Percentiles rank a stretch among this genome's conserved stretches.
These are phyloP conservation scores for Metarhizium sp. DNA, from an alignment of 2,329 filamentous ascomycete species.

Conservation along the genomic window DNA sequence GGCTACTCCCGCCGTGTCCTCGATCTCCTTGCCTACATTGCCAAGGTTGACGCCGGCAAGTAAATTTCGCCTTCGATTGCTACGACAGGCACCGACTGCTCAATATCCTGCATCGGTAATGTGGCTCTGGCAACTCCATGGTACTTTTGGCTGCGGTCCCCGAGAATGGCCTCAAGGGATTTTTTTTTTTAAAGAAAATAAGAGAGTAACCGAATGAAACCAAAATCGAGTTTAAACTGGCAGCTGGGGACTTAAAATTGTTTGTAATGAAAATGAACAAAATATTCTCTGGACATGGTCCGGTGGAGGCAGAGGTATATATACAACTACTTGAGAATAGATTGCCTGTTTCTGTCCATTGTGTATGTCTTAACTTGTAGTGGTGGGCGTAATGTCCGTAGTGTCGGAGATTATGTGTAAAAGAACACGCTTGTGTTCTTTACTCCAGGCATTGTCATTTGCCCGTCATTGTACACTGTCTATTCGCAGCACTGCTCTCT, in stretches of 20 bases:
- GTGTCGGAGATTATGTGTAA: background rate
- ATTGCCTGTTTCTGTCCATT: conserved; percentile 2
- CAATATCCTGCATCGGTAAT: background rate
- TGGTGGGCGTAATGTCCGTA: no score
- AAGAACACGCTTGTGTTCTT: no score
- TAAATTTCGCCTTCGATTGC: conserved; percentile 18
- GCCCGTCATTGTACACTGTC: no score
- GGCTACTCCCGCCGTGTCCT: conserved; percentile 95
- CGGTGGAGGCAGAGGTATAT: background rate
- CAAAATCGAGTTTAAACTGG: background rate
- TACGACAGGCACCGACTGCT: background rate
- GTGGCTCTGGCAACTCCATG: background rate
- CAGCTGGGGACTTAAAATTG: background rate
- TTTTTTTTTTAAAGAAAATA: background rate
- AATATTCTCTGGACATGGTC: background rate
- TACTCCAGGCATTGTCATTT: no score
- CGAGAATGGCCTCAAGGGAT: background rate
- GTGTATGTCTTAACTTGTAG: background rate
- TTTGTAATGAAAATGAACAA: conserved; percentile 1
- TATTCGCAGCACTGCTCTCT: no score
- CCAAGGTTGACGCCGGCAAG: conserved; percentile 62
- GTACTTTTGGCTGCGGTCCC: background rate
- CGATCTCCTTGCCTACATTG: conserved; percentile 70
- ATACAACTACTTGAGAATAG: conserved; percentile 4
- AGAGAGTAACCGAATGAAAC: background rate